Evolutionary conservation across 305 asterid species (phyloP).

Genomic region (Fraxinus baroniana): DNA sequence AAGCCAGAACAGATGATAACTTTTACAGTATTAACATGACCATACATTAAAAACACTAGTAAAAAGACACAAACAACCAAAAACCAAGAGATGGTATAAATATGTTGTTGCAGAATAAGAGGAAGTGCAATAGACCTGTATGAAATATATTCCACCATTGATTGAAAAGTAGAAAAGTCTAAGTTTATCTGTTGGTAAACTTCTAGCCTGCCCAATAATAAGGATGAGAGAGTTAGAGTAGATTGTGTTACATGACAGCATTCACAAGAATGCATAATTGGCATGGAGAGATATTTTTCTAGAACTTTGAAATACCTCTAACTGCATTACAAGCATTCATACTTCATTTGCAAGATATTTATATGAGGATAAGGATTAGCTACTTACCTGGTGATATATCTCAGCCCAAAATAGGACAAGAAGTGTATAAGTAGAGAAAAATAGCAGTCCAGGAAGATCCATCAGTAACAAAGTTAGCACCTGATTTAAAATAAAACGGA

Average conservation of each 20-base stretch:
- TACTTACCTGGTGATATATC: conserved; percentile 45
- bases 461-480: conserved; percentile 37
- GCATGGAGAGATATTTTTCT: neutral
- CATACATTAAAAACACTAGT: neutral
- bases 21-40: conserved; percentile 3
- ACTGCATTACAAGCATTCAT: neutral
- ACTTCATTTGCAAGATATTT: neutral
- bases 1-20: conserved; percentile 1
- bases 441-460: conserved; percentile 47
- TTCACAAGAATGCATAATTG: neutral
- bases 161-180: conserved; percentile 56
- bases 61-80: conserved; percentile 7
- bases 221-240: conserved; percentile 30
- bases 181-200: conserved; percentile 87
- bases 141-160: conserved; percentile 63
- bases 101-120: conserved; percentile 12
- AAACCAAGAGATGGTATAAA: conserved; percentile 15
- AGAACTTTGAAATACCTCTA: neutral
- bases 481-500: conserved; percentile 19
- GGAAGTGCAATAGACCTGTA: conserved; percentile 57
- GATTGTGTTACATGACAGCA: conserved; percentile 1
- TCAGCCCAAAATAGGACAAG: conserved; percentile 53
- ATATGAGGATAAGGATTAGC: neutral
- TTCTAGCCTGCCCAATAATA: conserved; percentile 78
- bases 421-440: conserved; percentile 47